Conservation (phyloP, 139 green algal genomes). For the Astrephomene gubernaculifera region DNA sequence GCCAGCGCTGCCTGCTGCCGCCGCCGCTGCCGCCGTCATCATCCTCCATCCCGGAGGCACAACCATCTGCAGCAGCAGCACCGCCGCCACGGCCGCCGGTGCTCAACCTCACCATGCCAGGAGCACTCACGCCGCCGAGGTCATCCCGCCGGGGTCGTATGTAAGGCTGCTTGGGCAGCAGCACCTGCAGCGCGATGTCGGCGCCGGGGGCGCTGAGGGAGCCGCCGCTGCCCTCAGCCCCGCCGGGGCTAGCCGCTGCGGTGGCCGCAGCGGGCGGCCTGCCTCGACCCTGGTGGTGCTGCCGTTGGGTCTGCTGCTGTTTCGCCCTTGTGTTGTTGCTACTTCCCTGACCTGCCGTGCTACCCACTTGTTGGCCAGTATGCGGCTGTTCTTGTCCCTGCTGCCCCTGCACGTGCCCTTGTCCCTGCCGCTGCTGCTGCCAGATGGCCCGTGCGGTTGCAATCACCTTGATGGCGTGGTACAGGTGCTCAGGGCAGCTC, state of each 20-base stretch:
- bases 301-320: not conserved
- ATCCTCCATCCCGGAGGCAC: not conserved
- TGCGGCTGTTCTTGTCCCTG: not conserved
- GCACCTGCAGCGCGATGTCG: conserved; percentile 12
- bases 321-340: too few relatives aligned
- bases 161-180: conserved; percentile 27
- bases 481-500: not conserved
- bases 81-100: too few relatives aligned
- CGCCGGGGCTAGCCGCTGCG: too few relatives aligned
- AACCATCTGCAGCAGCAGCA: too few relatives aligned
- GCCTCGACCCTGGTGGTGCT: not conserved
- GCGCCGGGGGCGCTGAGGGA: not conserved
- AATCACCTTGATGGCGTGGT: not conserved
- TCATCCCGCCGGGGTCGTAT: not conserved
- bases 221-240: not conserved
- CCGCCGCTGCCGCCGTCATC: not conserved
- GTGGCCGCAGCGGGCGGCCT: too few relatives aligned
- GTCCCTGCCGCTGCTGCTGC: not conserved
- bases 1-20: not conserved
- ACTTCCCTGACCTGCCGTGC: too few relatives aligned
- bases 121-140: too few relatives aligned
- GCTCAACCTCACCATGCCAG: too few relatives aligned
- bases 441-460: not conserved
- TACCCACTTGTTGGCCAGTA: too few relatives aligned
- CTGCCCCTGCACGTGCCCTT: not conserved